Evolutionary conservation across 2,329 filamentous ascomycete species (phyloP), one percentile per base, ranked within the genome.

Genomic region (Alternaria brassicicola): DNA sequence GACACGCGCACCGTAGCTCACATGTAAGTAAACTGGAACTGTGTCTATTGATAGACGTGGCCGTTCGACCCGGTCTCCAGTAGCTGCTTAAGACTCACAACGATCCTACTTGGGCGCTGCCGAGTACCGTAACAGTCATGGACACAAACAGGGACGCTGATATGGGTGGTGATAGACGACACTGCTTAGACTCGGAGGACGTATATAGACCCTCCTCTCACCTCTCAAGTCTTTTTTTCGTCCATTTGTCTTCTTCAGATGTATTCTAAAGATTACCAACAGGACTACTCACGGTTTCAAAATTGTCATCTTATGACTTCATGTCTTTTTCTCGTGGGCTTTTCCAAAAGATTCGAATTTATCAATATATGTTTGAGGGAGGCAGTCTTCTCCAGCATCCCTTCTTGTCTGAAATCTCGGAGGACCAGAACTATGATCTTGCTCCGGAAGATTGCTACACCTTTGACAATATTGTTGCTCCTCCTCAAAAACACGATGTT

Each of bases 171-270:
- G 35, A 19, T 3, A 19, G 33, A 7, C 7, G 4, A 36, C 33
- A 17, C n/a, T n/a, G 1, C 2, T 9, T 9, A 17, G 7, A 1
- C 7, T 10, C 0, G n/a, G 33, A 7, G 3, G 8, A 9, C 3
- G 33, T 36, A 36, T 17, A 19, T 9, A 26, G 8, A 7, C 25
- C 8, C 5, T 7, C 25, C 8, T 26, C 25, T 5, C 25, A 26
- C 8, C 25, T 26, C 8, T 4, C 25, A 36, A 36, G 1, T 6
- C n/a, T 12, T 1, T 5, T 19, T 19, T 17, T 19, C n/a, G 2
- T 17, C 15, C n/a, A 9, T 19, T 7, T 10, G n/a, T 19, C n/a
- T 36, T 0, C 33, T 17, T 36, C 8, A 8, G 15, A 0, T 17
- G 7, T 36, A 6, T 36, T 12, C 2, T 6, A 36, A 36, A 36